Evolutionary conservation across 352 stramenopile genomes (phyloP).

Genomic region (Thalassiosira mediterranea): DNA sequence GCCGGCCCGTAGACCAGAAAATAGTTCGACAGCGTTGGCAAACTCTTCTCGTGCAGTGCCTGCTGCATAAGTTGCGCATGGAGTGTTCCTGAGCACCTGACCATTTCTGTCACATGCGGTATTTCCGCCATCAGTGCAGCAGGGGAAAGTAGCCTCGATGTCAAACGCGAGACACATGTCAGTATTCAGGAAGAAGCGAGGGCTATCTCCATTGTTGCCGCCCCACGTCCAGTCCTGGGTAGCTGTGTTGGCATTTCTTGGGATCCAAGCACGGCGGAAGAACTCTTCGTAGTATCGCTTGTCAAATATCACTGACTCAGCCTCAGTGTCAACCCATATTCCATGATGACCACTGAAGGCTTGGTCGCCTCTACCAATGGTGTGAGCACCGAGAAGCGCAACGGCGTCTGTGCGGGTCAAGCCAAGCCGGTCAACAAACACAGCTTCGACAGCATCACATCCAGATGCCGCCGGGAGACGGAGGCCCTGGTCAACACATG

Average conservation of each 20-base stretch:
- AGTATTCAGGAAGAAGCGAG: slow-evolving; percentile 36
- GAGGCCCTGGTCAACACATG: slow-evolving; percentile 29
- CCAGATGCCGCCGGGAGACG: slow-evolving; percentile 12
- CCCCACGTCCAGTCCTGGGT: slow-evolving; percentile 20
- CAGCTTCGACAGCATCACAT: slow-evolving; percentile 24
- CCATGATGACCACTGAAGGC: slow-evolving; percentile 24
- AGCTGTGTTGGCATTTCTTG: neutral
- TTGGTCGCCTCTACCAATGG: slow-evolving; percentile 19
- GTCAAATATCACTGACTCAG: slow-evolving; percentile 24
- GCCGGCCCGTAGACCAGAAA: slow-evolving; percentile 12
- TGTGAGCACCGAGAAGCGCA: slow-evolving; percentile 20
- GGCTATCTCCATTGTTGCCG: neutral
- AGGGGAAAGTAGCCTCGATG: slow-evolving; percentile 29
- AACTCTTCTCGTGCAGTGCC: neutral
- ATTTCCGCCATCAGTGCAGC: slow-evolving; percentile 8
- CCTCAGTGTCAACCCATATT: slow-evolving; percentile 18
- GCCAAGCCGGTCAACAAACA: slow-evolving; percentile 34
- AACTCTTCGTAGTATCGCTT: slow-evolving; percentile 47
- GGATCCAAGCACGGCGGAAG: slow-evolving; percentile 5
- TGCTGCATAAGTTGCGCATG: slow-evolving; percentile 1
- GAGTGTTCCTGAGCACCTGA: neutral
- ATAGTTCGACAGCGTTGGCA: slow-evolving; percentile 1
- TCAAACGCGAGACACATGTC: slow-evolving; percentile 28
- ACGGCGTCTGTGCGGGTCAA: slow-evolving; percentile 25
- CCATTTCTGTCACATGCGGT: neutral